Evolutionary conservation across 495 filamentous ascomycete genomes (phyloP).

Genomic region (Penicillium cinerascens): DNA sequence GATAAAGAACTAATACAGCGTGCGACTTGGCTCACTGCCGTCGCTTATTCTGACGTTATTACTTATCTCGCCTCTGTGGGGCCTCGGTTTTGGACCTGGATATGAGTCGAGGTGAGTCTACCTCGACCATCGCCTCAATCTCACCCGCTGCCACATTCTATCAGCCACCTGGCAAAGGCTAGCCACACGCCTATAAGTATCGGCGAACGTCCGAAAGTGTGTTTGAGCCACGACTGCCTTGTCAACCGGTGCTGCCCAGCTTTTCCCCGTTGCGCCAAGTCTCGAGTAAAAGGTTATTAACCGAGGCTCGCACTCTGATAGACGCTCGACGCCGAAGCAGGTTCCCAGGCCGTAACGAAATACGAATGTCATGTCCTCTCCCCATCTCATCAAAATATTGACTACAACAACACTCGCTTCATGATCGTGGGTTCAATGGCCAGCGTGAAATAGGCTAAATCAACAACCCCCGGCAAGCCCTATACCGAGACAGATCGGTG

Average conservation of each 20-base stretch:
- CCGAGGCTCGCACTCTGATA: slow-evolving; percentile 1
- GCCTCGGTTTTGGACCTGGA: background rate
- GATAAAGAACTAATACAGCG: background rate
- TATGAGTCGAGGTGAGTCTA: too few relatives aligned
- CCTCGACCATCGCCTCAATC: background rate
- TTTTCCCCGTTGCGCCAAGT: slow-evolving; percentile 13
- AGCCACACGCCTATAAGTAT: background rate
- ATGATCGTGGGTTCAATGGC: background rate
- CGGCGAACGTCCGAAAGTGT: slow-evolving; percentile 17
- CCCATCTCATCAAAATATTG: background rate
- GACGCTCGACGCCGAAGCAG: slow-evolving; percentile 1
- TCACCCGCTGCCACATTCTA: background rate
- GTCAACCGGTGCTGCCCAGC: slow-evolving; percentile 11
- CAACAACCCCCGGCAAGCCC: background rate
- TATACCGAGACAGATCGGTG: slow-evolving; percentile 5
- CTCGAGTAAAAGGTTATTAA: slow-evolving; percentile 11
- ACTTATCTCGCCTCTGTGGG: background rate
- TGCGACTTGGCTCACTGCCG: background rate
- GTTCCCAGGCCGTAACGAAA: background rate
- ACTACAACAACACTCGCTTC: background rate
- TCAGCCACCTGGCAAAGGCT: background rate
- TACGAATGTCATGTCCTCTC: background rate
- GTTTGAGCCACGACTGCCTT: slow-evolving; percentile 4
- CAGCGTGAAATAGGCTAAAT: slow-evolving; percentile 6
- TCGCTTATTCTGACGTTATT: background rate